Conservation (phyloP, 2,329 filamentous ascomycete genomes). For the Biscogniauxia marginata region DNA sequence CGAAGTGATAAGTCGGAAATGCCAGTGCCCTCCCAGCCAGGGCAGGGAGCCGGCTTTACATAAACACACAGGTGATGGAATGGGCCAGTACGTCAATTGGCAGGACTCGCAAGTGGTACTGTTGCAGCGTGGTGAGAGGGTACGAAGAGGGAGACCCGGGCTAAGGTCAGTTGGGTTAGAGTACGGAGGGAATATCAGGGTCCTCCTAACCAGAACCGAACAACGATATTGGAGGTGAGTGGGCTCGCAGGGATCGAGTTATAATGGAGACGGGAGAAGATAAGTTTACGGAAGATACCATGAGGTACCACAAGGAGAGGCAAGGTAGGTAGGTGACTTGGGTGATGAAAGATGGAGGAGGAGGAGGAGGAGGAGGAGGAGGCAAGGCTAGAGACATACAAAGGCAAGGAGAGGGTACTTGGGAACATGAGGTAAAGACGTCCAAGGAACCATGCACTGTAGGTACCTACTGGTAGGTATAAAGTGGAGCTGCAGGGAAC, state of each 20-base stretch:
- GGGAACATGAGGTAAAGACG: neutral
- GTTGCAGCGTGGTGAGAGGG: slow-evolving; percentile 21
- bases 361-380: neutral
- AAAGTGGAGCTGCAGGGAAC: neutral
- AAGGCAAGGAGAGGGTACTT: neutral
- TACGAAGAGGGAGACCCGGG: slow-evolving; percentile 1
- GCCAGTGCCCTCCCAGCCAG: neutral
- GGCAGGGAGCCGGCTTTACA: slow-evolving; percentile 27
- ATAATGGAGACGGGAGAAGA: slow-evolving; percentile 21
- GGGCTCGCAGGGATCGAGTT: slow-evolving; percentile 24
- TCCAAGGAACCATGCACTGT: neutral
- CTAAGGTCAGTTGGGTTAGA: slow-evolving; percentile 11
- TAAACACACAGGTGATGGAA: slow-evolving; percentile 27
- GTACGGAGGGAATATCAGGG: slow-evolving; percentile 27
- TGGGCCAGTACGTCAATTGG: slow-evolving; percentile 34
- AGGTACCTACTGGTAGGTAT: neutral
- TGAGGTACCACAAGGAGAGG: neutral
- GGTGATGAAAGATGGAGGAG: neutral
- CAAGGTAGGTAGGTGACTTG: neutral
- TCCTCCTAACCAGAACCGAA: slow-evolving; percentile 27
- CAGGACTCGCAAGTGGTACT: slow-evolving; percentile 20
- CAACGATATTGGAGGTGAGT: slow-evolving; percentile 24
- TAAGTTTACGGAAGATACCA: slow-evolving; percentile 15
- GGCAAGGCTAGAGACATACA: neutral
- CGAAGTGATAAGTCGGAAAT: neutral